These are phyloP conservation scores for Talaromyces nanjingensis DNA, from an alignment of 495 filamentous ascomycete species.

Conservation along the genomic window DNA sequence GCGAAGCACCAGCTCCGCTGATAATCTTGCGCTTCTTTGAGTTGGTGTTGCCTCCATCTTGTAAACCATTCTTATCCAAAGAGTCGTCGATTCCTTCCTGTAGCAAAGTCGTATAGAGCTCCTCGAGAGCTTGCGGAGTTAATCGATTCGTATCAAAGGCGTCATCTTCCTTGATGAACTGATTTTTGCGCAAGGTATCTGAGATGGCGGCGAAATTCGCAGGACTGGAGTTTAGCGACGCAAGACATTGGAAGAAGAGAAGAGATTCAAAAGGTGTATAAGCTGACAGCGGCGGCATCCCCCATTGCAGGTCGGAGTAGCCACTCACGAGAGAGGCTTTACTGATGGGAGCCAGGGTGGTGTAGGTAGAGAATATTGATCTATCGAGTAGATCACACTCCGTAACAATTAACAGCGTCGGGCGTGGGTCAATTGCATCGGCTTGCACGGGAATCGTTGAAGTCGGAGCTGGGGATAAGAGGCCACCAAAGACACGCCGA, in stretches of 20 bases:
- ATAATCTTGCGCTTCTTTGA: conserved; percentile 69
- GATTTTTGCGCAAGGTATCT: conserved; percentile 61
- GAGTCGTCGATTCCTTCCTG: conserved; percentile 57
- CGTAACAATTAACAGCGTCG: not conserved
- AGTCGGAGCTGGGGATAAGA: not conserved
- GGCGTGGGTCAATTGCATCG: not conserved
- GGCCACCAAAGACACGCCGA: not conserved
- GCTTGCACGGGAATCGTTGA: not conserved
- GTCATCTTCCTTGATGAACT: conserved; percentile 56
- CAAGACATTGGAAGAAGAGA: conserved; percentile 81
- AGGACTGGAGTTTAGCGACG: conserved; percentile 54
- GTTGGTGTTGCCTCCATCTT: conserved; percentile 28
- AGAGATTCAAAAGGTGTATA: conserved; percentile 86
- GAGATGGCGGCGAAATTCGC: conserved; percentile 68
- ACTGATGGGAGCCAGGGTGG: conserved; percentile 40
- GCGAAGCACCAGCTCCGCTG: conserved; percentile 52
- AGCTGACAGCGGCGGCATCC: conserved; percentile 50
- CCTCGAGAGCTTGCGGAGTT: conserved; percentile 68
- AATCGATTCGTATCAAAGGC: conserved; percentile 67
- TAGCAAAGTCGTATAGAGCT: conserved; percentile 68
- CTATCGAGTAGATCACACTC: not conserved
- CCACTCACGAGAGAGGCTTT: conserved; percentile 30
- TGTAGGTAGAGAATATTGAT: conserved; percentile 16
- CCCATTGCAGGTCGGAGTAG: conserved; percentile 40
- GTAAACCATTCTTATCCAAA: conserved; percentile 20